Base-by-base conservation (phyloP, 2,329 filamentous ascomycete species). In the Fusarium concolor region DNA sequence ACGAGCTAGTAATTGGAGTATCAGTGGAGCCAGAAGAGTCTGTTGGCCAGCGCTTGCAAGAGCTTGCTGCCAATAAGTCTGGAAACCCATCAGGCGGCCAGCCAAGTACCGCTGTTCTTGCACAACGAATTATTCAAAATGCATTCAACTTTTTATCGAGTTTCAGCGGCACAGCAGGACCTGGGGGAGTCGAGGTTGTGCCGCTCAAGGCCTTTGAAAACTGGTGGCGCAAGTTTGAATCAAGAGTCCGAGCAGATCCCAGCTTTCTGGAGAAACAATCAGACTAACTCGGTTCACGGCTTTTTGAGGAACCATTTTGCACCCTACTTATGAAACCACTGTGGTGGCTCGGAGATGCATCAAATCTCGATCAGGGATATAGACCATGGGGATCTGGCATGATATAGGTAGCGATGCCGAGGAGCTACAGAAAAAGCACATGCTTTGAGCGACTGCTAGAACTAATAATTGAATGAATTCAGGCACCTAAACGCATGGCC, bases 191-290 rank as follows among this genome's bases (percentile, higher is more conserved):
- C 44, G 95, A 98, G 77, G 91, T 96, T 14, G 92, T 99, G 24
- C 94, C 96, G n/a, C 80, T 99, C 68, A 96, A 92, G 80, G 93
- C 92, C 7, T 99, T 99, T 78, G 91, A 96, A 80, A 93, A 97
- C 60, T 99, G 96, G 96, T 99, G 96, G 96, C 87, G 85, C 63
- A 98, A 97, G 80, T 99, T 99, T 81, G 95, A 99, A 82, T 87
- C 88, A 64, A 90, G 90, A 76, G 87, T 99, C 38, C 90, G 94
- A 73, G 86, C 88, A 68, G 96, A 99, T 81, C 95, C 96, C 0
- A 87, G 88, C 9, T 99, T 99, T 77, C 82, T 99, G 71, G 94
- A 98, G 80, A 88, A 90, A 73, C 78, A 80, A 45, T 67, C 69
- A 76, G 56, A 71, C 47, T 73, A 62, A 62, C 29, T 20, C 39